phyloP scores from a whole-genome alignment of 164 flowering plant species.

The Nelumbo lutea region DNA sequence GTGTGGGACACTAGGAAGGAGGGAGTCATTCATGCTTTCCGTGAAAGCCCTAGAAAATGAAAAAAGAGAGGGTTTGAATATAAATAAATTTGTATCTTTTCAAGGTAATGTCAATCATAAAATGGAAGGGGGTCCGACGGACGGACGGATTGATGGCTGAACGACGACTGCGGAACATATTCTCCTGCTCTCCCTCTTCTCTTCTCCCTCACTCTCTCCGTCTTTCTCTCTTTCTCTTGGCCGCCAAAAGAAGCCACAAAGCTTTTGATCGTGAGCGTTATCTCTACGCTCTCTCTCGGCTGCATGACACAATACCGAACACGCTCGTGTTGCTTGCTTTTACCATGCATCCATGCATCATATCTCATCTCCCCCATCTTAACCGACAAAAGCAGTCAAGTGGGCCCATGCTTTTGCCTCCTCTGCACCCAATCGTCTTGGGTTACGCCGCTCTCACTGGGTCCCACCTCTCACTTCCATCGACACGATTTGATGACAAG shows the following conservation, averaged over 20 bases:
- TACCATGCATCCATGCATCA: conserved; percentile 7
- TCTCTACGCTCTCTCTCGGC: conserved; percentile 14
- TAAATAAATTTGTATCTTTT: neutral
- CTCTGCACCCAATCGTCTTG: neutral
- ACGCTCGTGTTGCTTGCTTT: too few species aligned
- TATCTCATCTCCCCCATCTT: neutral
- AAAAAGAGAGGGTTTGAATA: neutral
- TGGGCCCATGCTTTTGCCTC: conserved; percentile 6
- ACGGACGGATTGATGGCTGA: conserved; percentile 8
- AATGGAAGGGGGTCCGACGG: neutral
- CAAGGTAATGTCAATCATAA: conserved; percentile 3
- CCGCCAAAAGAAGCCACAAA: neutral
- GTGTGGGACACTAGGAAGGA: neutral
- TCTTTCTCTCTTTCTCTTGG: neutral
- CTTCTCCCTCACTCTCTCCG: neutral
- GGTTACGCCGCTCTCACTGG: neutral
- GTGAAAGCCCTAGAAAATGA: conserved; percentile 1
- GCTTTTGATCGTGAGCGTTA: conserved; percentile 16
- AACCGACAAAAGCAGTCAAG: conserved; percentile 7
- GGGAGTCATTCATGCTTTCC: conserved; percentile 9
- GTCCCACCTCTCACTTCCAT: neutral
- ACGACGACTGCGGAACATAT: conserved; percentile 11
- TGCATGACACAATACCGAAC: neutral
- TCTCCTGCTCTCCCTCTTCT: neutral
- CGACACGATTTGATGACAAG: too few species aligned